A percentile compares a stretch with the other conserved stretches of the same genome.
Evolutionary conservation across 176 grass and related monocot species (phyloP).

Genomic region (Saccharum officinarum): DNA sequence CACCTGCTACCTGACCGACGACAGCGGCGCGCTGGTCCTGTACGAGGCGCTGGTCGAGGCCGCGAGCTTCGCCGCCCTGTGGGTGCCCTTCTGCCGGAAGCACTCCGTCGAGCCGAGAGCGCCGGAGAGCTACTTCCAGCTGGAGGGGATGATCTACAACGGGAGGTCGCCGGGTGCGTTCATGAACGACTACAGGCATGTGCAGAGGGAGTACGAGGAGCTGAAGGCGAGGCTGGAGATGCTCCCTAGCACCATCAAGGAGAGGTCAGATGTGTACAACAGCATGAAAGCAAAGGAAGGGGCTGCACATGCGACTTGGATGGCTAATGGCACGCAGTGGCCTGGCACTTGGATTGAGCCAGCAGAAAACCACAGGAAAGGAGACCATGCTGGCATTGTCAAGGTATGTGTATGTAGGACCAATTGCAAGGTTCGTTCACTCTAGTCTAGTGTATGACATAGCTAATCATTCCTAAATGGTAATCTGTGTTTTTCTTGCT

Average conservation of each 20-base stretch:
- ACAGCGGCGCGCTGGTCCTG: background rate
- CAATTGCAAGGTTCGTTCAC: background rate
- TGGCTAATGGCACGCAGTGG: conserved; percentile 16
- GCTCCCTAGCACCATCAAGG: background rate
- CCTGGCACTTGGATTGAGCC: conserved; percentile 25
- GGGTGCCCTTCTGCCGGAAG: conserved; percentile 35
- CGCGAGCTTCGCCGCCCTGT: background rate
- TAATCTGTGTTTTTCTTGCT: background rate
- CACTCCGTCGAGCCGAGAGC: background rate
- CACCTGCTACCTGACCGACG: conserved; percentile 19
- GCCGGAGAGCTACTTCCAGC: conserved; percentile 17
- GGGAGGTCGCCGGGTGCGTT: background rate
- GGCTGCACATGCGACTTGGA: conserved; percentile 14
- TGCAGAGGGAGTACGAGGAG: conserved; percentile 27
- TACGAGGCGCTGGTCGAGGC: conserved; percentile 21
- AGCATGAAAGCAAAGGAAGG: background rate
- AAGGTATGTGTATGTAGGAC: conserved; percentile 16
- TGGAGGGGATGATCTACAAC: background rate
- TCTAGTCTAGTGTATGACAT: background rate
- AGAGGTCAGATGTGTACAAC: conserved; percentile 1
- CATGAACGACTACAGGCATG: background rate
- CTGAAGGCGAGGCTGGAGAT: conserved; percentile 12
- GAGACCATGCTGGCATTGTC: conserved; percentile 16
- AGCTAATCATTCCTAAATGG: background rate
- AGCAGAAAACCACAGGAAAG: conserved; percentile 4